These are phyloP conservation scores for Cinnamomum micranthum DNA, from an alignment of 164 flowering plant genomes.

Conservation along the genomic window DNA sequence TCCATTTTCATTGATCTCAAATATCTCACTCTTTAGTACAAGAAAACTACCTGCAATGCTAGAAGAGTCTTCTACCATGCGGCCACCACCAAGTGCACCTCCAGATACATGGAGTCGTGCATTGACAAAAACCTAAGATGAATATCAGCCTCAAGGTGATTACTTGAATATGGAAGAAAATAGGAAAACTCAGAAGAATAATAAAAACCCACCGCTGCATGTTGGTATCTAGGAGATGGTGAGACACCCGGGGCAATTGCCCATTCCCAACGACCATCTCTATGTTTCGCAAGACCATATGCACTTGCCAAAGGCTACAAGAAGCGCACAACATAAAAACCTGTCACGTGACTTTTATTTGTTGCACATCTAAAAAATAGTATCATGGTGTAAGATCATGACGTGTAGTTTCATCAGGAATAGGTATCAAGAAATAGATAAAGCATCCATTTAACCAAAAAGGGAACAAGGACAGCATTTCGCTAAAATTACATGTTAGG, in stretches of 20 bases:
- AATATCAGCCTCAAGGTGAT: neutral
- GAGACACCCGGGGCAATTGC: conserved; percentile 99
- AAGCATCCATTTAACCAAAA: too few relatives aligned
- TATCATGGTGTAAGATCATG: neutral
- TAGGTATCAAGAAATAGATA: neutral
- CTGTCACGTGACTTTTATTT: neutral
- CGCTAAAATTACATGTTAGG: neutral
- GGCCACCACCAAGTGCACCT: conserved; percentile 99
- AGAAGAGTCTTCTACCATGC: conserved; percentile 98
- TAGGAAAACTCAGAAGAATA: neutral
- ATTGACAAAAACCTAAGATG: conserved; percentile 85
- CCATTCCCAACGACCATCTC: conserved; percentile 99
- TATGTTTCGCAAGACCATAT: conserved; percentile 97
- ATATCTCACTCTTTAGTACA: neutral
- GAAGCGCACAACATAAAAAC: neutral
- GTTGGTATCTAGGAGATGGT: conserved; percentile 99
- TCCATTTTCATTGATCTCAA: neutral
- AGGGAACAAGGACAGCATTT: neutral
- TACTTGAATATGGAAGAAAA: neutral
- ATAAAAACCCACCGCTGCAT: conserved; percentile 82
- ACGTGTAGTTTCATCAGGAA: neutral
- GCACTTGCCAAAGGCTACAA: conserved; percentile 96
- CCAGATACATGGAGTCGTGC: conserved; percentile 99
- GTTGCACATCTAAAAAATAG: neutral
- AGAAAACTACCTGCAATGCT: conserved; percentile 78